Percentiles rank a stretch among this genome's conserved stretches.
Conservation (phyloP, 140 eudicot species). For the Cichorium intybus region DNA sequence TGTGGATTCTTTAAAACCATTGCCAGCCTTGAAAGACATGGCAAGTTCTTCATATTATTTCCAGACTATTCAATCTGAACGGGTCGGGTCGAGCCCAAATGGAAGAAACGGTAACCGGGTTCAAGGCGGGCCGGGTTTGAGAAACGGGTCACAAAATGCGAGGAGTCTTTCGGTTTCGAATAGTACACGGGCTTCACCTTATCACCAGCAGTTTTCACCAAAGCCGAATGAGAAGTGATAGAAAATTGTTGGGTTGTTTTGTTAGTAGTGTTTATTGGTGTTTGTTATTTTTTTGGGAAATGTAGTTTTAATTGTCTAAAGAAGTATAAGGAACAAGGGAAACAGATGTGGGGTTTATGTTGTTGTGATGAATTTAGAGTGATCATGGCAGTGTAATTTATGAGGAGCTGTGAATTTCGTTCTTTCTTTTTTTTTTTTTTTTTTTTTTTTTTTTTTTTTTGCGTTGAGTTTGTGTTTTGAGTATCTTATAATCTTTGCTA, state of each 20-base stretch:
- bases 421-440: slow-evolving; percentile 6
- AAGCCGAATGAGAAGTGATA: slow-evolving; percentile 68
- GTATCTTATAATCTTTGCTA: neutral
- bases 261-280: slow-evolving; percentile 15
- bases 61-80: slow-evolving; percentile 60
- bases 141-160: slow-evolving; percentile 64
- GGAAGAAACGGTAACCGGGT: slow-evolving; percentile 36
- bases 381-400: slow-evolving; percentile 49
- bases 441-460: neutral
- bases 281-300: slow-evolving; percentile 16
- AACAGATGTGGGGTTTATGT: slow-evolving; percentile 36
- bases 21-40: slow-evolving; percentile 66
- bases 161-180: slow-evolving; percentile 86
- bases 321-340: slow-evolving; percentile 38
- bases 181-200: slow-evolving; percentile 88
- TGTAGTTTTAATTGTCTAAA: slow-evolving; percentile 30
- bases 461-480: neutral
- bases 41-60: slow-evolving; percentile 60
- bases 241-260: slow-evolving; percentile 21
- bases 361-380: slow-evolving; percentile 39
- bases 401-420: slow-evolving; percentile 43
- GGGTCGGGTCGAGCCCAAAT: slow-evolving; percentile 55
- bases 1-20: slow-evolving; percentile 54
- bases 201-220: slow-evolving; percentile 73
- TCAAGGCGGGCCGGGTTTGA: slow-evolving; percentile 39